Evolutionary conservation across 352 stramenopile genomes (phyloP), one percentile per base, ranked within the genome.

Genomic region (Globisporangium cystogenes): DNA sequence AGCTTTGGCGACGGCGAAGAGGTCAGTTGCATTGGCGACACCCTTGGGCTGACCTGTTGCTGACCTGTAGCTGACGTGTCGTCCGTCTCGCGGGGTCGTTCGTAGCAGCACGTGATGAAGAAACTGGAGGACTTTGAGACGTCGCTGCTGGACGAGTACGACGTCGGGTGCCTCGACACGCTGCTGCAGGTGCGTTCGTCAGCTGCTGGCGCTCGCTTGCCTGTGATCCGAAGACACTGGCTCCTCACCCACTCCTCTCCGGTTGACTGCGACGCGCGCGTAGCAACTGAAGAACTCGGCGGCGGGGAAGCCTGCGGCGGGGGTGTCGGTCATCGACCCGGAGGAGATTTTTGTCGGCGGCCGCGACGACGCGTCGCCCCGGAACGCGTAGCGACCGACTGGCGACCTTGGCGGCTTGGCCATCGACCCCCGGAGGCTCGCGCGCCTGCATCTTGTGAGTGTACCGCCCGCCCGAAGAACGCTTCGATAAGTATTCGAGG

Each of bases 101-200:
- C 16, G 59, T 73, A 87, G 75, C 74, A 94, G 68, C 64, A 86
- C 59, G 84, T 94, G 46, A 92, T 94, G 81, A 86, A 86, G 65
- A 90, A 88, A 55, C 67, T 94, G 39, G 84, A 94, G 45, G 84
- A 94, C 63, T 91, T 94, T 60, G 84, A 94, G 54, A 78, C 82
- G 44, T 92, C 82, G n/a, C 56, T 94, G 41, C 64, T 94, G 29
- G 78, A 94, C 45, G 84, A 94, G 54, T 94, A 94, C 68, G 84
- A 94, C 41, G 84, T 92, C 2, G 76, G 68, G 16, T 93, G 81
- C 41, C 68, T 94, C 29, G 84, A 94, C 53, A 90, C 79, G n/a
- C 65, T 94, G 15, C 65, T 94, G 7, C 76, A 87, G 72, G 74
- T 85, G 42, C 23, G 45, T 42, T 33, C 5, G 18, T 39, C 14